Conservation (phyloP, 1,284 basidiomycete genomes). For the Tranzscheliella williamsii region DNA sequence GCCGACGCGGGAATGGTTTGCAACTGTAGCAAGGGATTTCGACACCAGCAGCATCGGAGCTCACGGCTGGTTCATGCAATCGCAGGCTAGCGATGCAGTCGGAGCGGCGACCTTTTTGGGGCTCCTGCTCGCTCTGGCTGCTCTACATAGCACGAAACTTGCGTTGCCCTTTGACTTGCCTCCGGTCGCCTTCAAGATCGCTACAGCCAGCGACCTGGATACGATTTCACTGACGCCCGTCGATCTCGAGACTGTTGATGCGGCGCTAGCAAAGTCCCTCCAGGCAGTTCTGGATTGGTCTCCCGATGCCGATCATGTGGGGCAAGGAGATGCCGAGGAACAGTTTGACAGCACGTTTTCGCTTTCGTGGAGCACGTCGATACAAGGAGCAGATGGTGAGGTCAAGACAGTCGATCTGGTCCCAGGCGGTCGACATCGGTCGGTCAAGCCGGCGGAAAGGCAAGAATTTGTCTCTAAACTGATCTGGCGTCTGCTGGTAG, state of each 20-base stretch:
- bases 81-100: constrained; percentile 1
- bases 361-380: constrained; percentile 28
- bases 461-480: constrained; percentile 16
- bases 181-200: constrained; percentile 29
- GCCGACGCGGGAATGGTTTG: constrained; percentile 45
- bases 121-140: constrained; percentile 32
- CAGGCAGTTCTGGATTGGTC: constrained; percentile 23
- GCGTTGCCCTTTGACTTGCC: constrained; percentile 20
- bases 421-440: constrained; percentile 24
- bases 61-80: constrained; percentile 9
- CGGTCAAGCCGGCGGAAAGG: constrained; percentile 15
- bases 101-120: constrained; percentile 28
- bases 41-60: not conserved
- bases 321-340: constrained; percentile 2
- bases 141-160: constrained; percentile 36
- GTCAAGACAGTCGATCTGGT: constrained; percentile 22
- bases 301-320: not conserved
- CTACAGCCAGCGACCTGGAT: constrained; percentile 1
- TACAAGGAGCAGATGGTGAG: constrained; percentile 3
- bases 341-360: constrained; percentile 25
- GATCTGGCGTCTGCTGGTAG: constrained; percentile 19
- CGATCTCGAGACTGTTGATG: constrained; percentile 24
- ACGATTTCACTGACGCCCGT: constrained; percentile 6
- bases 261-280: constrained; percentile 22
- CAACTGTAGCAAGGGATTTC: constrained; percentile 21